Conservation (phyloP, 371 early-diverging fungal species). For the Umbelopsis sp. region DNA sequence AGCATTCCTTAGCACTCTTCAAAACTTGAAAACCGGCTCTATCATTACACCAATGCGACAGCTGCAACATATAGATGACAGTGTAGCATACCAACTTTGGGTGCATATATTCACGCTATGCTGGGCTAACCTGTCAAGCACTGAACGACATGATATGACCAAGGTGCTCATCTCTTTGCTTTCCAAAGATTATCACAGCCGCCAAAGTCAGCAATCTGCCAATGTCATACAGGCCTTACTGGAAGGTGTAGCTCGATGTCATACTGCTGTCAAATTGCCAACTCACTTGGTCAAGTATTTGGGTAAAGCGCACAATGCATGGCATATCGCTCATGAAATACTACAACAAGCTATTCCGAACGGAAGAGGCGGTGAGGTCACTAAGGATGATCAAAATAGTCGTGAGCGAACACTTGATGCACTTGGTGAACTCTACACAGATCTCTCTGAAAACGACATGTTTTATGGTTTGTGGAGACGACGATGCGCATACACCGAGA, state of each 20-base stretch:
- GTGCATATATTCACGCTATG: conserved; percentile 82
- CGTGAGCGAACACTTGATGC: conserved; percentile 92
- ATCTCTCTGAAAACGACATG: conserved; percentile 87
- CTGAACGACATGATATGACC: conserved; percentile 84
- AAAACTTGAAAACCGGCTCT: conserved; percentile 54
- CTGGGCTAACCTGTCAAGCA: conserved; percentile 74
- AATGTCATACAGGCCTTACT: conserved; percentile 94
- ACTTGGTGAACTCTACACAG: conserved; percentile 79
- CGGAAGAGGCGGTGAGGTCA: conserved; percentile 50
- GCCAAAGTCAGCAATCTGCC: conserved; percentile 79
- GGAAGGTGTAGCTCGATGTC: conserved; percentile 80
- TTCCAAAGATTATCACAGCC: conserved; percentile 89
- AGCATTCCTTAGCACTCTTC: conserved; percentile 62
- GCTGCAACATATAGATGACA: conserved; percentile 74
- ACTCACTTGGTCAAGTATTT: conserved; percentile 93
- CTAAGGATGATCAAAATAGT: conserved; percentile 85
- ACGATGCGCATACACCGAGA: conserved; percentile 91
- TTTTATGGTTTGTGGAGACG: conserved; percentile 94
- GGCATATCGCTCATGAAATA: conserved; percentile 86
- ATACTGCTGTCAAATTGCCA: conserved; percentile 78
- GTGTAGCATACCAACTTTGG: conserved; percentile 82
- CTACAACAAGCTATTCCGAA: conserved; percentile 60
- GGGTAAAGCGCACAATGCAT: conserved; percentile 88
- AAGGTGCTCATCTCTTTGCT: conserved; percentile 83
- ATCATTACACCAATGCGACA: conserved; percentile 62